These are phyloP conservation scores for Fusarium coicis DNA, from an alignment of 2,329 filamentous ascomycete genomes.

Conservation along the genomic window DNA sequence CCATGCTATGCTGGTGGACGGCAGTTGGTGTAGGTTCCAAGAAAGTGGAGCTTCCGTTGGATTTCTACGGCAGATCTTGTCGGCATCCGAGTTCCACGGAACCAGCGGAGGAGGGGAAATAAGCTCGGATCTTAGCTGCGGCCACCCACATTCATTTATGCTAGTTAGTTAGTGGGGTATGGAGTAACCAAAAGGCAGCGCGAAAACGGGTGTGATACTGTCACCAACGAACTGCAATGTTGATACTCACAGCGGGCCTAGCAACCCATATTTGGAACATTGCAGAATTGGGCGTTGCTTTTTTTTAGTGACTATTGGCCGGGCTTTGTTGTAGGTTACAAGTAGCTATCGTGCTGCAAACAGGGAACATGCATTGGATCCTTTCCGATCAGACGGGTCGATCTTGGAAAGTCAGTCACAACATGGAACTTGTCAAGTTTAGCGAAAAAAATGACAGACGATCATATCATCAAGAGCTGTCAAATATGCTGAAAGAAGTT, in stretches of 20 bases:
- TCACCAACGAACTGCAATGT: background rate
- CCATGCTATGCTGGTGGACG: background rate
- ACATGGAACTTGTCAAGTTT: conserved; percentile 37
- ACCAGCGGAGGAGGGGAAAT: background rate
- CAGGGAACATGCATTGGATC: background rate
- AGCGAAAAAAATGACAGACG: background rate
- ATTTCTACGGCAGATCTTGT: background rate
- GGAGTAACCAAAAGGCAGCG: background rate
- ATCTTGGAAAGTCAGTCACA: background rate
- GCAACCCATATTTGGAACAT: background rate
- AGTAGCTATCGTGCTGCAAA: background rate
- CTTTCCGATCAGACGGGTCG: background rate
- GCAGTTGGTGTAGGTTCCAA: background rate
- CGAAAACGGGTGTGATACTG: background rate
- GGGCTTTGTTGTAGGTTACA: background rate
- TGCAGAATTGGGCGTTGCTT: fast-evolving
- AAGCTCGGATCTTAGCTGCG: background rate
- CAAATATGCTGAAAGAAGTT: background rate
- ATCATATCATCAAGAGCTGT: background rate
- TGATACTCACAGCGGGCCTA: background rate
- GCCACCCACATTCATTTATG: background rate
- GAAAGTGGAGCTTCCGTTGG: background rate
- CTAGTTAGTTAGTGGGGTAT: too few relatives aligned
- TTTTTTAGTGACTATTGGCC: background rate
- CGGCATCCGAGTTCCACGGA: conserved; percentile 15